These are phyloP conservation scores for Mariannaea elegans DNA, from an alignment of 2,329 filamentous ascomycete genomes.

Conservation along the genomic window DNA sequence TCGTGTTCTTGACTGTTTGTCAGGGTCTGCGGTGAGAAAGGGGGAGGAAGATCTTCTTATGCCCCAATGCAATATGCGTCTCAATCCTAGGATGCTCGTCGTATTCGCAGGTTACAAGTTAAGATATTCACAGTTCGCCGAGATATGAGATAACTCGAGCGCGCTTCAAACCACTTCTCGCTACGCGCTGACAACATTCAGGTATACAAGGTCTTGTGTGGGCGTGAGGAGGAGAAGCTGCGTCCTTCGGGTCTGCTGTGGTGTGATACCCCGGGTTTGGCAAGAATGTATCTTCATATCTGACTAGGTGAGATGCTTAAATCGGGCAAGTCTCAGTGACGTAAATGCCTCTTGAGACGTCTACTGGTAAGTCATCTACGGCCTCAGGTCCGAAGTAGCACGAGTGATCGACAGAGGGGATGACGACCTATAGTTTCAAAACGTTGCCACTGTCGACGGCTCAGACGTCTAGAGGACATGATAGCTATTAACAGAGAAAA, in stretches of 20 bases:
- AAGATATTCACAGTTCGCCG: not conserved
- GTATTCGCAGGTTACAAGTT: not conserved
- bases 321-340: constrained; percentile 22
- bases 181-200: not conserved
- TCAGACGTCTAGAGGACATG: constrained; percentile 4
- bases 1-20: constrained; percentile 12
- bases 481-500: not conserved
- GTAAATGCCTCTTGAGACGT: constrained; percentile 34
- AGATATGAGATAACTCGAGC: not conserved
- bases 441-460: constrained; percentile 21
- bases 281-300: constrained; percentile 5
- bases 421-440: constrained; percentile 25
- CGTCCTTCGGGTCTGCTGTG: not conserved
- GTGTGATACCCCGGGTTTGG: not conserved
- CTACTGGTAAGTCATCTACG: constrained; percentile 23
- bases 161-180: too few species aligned
- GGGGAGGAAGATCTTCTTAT: not conserved
- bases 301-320: not conserved
- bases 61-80: not conserved
- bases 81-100: constrained; percentile 1
- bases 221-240: not conserved
- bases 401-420: constrained; percentile 23
- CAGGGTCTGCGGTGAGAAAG: not conserved
- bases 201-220: not conserved
- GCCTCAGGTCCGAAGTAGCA: constrained; percentile 14